These are phyloP conservation scores for Lepiota brunneoincarnata DNA, from an alignment of 768 basidiomycete genomes.

Conservation along the genomic window DNA sequence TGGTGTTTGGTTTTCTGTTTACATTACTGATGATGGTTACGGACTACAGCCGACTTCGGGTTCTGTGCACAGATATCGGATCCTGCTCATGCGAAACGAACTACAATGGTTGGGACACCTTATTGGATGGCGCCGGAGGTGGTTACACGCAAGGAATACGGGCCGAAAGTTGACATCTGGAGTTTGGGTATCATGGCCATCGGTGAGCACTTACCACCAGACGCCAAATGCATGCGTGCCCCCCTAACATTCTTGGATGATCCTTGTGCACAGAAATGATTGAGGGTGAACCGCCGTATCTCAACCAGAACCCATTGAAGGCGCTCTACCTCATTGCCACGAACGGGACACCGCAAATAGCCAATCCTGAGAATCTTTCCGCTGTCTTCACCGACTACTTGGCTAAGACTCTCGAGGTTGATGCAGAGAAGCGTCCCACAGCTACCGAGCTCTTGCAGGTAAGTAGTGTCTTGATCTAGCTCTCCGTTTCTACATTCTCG, in stretches of 20 bases:
- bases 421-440: constrained; percentile 89
- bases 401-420: constrained; percentile 85
- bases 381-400: constrained; percentile 88
- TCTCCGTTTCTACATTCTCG: not conserved
- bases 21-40: constrained; percentile 4
- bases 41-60: constrained; percentile 84
- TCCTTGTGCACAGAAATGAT: constrained; percentile 75
- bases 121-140: constrained; percentile 99
- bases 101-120: constrained; percentile 97
- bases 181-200: constrained; percentile 95
- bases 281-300: constrained; percentile 94
- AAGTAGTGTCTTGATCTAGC: constrained; percentile 25
- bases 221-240: not conserved
- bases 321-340: constrained; percentile 98
- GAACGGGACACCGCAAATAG: constrained; percentile 94
- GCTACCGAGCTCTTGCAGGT: constrained; percentile 81
- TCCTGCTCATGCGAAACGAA: constrained; percentile 84
- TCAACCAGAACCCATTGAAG: constrained; percentile 95
- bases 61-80: constrained; percentile 97
- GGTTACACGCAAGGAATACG: constrained; percentile 96
- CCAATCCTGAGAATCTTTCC: constrained; percentile 77
- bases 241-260: constrained; percentile 9
- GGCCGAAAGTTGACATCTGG: constrained; percentile 99
- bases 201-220: constrained; percentile 44
- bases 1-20: constrained; percentile 10